phyloP scores from a whole-genome alignment of 2,329 filamentous ascomycete genomes.

The Alternaria sp. region DNA sequence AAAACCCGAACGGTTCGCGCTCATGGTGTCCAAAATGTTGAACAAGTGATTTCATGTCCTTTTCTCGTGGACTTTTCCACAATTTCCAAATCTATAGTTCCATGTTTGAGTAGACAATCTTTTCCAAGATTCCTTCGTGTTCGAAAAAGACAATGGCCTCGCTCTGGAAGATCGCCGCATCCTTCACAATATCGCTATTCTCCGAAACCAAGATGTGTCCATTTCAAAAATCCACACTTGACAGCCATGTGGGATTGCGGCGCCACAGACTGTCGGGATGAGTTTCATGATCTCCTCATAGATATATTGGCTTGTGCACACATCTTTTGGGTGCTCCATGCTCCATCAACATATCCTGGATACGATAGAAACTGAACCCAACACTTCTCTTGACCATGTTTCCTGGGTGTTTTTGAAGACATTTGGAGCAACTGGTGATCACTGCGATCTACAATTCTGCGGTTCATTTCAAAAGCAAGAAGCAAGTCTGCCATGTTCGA shows the following conservation, averaged over 20 bases:
- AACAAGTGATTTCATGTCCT: neutral
- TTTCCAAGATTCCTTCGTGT: neutral
- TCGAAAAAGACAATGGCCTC: neutral
- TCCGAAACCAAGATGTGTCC: neutral
- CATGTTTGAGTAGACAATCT: neutral
- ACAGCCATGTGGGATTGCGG: too few relatives aligned
- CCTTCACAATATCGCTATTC: too few relatives aligned
- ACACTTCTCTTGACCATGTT: too few relatives aligned
- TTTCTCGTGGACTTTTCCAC: neutral
- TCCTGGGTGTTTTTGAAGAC: too few relatives aligned
- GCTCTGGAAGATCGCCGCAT: neutral
- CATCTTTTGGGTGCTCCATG: accelerated
- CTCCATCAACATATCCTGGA: too few relatives aligned
- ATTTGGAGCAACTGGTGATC: too few relatives aligned
- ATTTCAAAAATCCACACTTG: neutral
- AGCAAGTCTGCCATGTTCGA: too few relatives aligned
- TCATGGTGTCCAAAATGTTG: neutral
- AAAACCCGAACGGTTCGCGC: neutral
- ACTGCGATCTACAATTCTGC: too few relatives aligned
- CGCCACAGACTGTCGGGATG: too few relatives aligned
- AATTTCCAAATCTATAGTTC: neutral
- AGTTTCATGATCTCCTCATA: neutral
- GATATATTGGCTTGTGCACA: accelerated
- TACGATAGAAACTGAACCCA: too few relatives aligned
- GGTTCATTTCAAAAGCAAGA: too few relatives aligned